Percentiles rank a stretch among this genome's conserved stretches.
These are phyloP conservation scores for Collybiopsis luxurians DNA, from an alignment of 768 basidiomycete species.

Conservation along the genomic window DNA sequence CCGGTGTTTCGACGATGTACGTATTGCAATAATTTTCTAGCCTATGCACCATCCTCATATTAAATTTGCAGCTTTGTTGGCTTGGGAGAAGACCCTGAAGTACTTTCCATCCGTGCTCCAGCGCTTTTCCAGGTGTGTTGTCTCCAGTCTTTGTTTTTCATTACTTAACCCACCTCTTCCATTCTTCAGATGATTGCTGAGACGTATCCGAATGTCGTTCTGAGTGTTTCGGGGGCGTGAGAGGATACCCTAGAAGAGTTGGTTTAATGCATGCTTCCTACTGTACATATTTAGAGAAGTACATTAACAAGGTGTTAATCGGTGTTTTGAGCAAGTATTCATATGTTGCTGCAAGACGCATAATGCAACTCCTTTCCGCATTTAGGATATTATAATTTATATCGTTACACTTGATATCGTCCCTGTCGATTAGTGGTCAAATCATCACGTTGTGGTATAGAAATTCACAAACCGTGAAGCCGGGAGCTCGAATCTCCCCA, in stretches of 20 bases:
- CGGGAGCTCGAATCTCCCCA: too few species aligned
- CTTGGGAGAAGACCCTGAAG: slow-evolving; percentile 79
- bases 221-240: slow-evolving; percentile 44
- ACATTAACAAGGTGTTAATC: background rate
- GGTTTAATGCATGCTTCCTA: background rate
- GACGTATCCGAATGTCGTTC: slow-evolving; percentile 68
- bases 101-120: slow-evolving; percentile 71
- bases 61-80: slow-evolving; percentile 66
- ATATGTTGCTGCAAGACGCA: too few species aligned
- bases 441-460: too few species aligned
- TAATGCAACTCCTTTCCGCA: too few species aligned
- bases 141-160: background rate
- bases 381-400: too few species aligned
- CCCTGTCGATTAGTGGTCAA: too few species aligned
- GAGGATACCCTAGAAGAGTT: slow-evolving; percentile 4
- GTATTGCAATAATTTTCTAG: slow-evolving; percentile 13
- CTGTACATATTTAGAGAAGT: background rate
- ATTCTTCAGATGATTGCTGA: slow-evolving; percentile 55
- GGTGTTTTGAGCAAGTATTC: background rate
- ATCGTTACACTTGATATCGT: too few species aligned
- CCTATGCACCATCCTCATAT: background rate
- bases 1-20: slow-evolving; percentile 85
- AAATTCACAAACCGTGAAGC: too few species aligned
- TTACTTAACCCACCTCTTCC: slow-evolving; percentile 5
- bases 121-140: slow-evolving; percentile 58